Evolutionary conservation across 345 rosid genomes (phyloP), one percentile per base, ranked within the genome.

Genomic region (Eucalyptus urophylla): DNA sequence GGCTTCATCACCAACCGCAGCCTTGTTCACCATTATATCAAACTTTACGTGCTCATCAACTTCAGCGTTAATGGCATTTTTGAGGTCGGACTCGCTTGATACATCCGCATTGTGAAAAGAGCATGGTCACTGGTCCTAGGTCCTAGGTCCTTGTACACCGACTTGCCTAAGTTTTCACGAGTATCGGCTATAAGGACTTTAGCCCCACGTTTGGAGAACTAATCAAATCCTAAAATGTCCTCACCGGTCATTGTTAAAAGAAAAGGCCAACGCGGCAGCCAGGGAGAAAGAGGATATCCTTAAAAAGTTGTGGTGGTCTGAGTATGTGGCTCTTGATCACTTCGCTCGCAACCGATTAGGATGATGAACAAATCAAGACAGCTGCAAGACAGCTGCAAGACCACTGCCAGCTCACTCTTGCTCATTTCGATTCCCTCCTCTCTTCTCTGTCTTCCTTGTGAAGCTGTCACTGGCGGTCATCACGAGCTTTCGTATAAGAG

Each of bases 81-180:
- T 17, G 33, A 85, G 72, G 31, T 89, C 87, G 12, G 83, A 24
- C 21, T 90, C 90, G 9, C 50, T 89, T 19, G 90, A 58, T 19
- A 89, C 92, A 29, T 90, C 90, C 89, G 31, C 88, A 90, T 21
- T 90, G 90, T 54, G 88, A 25, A 67, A 67, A 90, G 87, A 88
- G 49, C 7, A 45, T 86, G 7, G n/a, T 53, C 22, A 25, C 13
- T 37, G 86, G 49, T 31, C 44, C 31, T 22, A 88, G 65, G 65
- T 58, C 65, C 29, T 10, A 58, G 65, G 65, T 58, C 67, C 67
- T 60, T 60, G 31, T 6, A 27, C 67, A 11, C 67, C 67, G n/a
- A 60, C 31, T 56, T 56, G 62, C 29, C 29, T 56, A 56, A 56
- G 62, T 56, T 56, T 24, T 56, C 62, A 24, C 29, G 62, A 56